Conservation (phyloP, 2,329 filamentous ascomycete species). For the Diaporthe sp. region DNA sequence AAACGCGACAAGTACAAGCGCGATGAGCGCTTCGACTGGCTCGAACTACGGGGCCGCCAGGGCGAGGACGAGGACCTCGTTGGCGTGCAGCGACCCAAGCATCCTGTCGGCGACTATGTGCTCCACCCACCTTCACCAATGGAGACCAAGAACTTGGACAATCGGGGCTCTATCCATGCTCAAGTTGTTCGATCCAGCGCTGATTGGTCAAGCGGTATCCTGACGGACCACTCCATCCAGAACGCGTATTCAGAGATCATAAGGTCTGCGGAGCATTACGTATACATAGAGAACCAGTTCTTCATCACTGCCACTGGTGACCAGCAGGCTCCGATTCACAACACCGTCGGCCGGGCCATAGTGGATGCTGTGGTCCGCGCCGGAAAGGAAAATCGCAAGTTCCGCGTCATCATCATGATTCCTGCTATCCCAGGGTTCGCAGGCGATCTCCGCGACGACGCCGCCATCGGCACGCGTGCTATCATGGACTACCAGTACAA, state of each 20-base stretch:
- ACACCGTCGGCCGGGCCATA: constrained; percentile 88
- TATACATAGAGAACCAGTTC: constrained; percentile 99
- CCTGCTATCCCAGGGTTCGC: constrained; percentile 95
- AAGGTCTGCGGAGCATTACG: constrained; percentile 86
- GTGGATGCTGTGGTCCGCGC: constrained; percentile 90
- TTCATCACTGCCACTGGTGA: constrained; percentile 96
- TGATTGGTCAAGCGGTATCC: constrained; percentile 94
- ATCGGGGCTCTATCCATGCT: constrained; percentile 81
- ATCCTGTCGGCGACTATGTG: constrained; percentile 89
- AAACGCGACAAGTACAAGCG: constrained; percentile 99
- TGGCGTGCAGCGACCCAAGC: constrained; percentile 88
- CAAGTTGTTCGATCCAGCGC: constrained; percentile 91
- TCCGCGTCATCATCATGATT: constrained; percentile 90
- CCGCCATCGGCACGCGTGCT: constrained; percentile 86
- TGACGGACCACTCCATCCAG: constrained; percentile 87
- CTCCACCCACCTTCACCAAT: constrained; percentile 82
- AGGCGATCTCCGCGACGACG: constrained; percentile 86
- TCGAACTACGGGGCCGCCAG: constrained; percentile 81
- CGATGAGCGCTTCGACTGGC: constrained; percentile 85
- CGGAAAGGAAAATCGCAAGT: constrained; percentile 85
- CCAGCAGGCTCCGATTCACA: constrained; percentile 87
- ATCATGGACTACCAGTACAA: constrained; percentile 99
- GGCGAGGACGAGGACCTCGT: constrained; percentile 87
- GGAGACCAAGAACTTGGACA: constrained; percentile 71
- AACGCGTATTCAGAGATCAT: constrained; percentile 91